phyloP scores from a whole-genome alignment of 2,329 filamentous ascomycete species.

The Calonectria leucothoes region DNA sequence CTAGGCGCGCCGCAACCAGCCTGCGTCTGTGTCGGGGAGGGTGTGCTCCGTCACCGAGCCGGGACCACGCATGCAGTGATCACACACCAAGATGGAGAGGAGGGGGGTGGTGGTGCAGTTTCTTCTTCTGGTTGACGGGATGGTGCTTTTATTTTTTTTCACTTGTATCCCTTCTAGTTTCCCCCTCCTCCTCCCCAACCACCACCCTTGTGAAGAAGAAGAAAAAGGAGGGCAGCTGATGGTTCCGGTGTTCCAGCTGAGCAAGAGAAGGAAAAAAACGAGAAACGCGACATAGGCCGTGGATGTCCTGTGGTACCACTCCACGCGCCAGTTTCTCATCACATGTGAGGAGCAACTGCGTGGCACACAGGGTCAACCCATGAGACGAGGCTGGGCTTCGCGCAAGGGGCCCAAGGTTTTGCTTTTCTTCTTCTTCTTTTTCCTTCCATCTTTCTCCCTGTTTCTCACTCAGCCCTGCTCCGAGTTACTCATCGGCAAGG shows the following conservation, averaged over 20 bases:
- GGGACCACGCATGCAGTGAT: constrained; percentile 1
- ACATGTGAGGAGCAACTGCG: constrained; percentile 9
- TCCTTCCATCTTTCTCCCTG: background rate
- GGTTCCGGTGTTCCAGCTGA: background rate
- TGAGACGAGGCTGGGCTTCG: background rate
- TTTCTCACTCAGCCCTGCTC: background rate
- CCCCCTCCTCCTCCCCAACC: background rate
- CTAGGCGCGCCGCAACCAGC: background rate
- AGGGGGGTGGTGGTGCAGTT: background rate
- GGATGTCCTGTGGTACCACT: constrained; percentile 20
- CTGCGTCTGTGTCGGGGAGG: background rate
- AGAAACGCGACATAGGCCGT: constrained; percentile 17
- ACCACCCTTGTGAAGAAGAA: background rate
- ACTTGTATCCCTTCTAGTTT: too few relatives aligned
- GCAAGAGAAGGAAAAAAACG: background rate
- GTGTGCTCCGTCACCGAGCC: background rate
- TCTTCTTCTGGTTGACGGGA: background rate
- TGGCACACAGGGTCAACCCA: constrained; percentile 1
- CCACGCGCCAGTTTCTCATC: background rate
- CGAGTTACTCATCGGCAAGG: background rate
- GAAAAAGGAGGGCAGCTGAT: background rate
- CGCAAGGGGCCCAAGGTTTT: background rate
- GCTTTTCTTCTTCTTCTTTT: background rate
- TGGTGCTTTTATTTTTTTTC: background rate
- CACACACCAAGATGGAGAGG: constrained; percentile 1